phyloP scores from a whole-genome alignment of 495 filamentous ascomycete genomes.

The Tuber borchii region DNA sequence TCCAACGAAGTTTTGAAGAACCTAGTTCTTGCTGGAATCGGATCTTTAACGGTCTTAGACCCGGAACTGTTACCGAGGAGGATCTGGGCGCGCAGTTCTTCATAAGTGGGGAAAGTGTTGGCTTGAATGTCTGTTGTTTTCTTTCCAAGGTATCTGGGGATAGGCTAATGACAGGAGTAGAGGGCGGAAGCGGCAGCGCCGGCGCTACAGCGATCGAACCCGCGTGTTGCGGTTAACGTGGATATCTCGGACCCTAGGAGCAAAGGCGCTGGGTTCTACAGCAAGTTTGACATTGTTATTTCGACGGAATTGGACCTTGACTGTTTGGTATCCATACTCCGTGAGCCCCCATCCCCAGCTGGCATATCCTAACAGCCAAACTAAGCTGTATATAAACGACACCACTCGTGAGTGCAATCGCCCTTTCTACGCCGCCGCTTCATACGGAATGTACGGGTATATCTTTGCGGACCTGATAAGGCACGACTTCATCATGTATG shows the following conservation, averaged over 20 bases:
- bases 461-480: constrained; percentile 85
- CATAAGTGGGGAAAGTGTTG: constrained; percentile 60
- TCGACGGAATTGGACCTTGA: constrained; percentile 78
- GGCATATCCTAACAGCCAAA: background rate
- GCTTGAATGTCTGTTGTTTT: constrained; percentile 62
- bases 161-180: constrained; percentile 11
- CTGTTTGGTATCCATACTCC: constrained; percentile 51
- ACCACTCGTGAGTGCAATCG: constrained; percentile 65
- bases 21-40: constrained; percentile 89
- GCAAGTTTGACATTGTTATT: constrained; percentile 75
- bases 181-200: constrained; percentile 77
- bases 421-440: constrained; percentile 81
- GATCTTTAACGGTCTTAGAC: constrained; percentile 83
- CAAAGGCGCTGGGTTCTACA: constrained; percentile 65
- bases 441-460: constrained; percentile 89
- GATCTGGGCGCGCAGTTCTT: constrained; percentile 90
- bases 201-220: constrained; percentile 77
- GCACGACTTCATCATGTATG: constrained; percentile 66
- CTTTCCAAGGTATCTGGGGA: constrained; percentile 24
- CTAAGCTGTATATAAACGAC: constrained; percentile 59
- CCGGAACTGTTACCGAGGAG: constrained; percentile 65
- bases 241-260: constrained; percentile 58
- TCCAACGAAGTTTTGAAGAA: constrained; percentile 96
- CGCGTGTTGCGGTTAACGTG: constrained; percentile 69
- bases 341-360: background rate